Conservation (phyloP, 23 red algal genomes). For the Pyropia yezoensis region DNA sequence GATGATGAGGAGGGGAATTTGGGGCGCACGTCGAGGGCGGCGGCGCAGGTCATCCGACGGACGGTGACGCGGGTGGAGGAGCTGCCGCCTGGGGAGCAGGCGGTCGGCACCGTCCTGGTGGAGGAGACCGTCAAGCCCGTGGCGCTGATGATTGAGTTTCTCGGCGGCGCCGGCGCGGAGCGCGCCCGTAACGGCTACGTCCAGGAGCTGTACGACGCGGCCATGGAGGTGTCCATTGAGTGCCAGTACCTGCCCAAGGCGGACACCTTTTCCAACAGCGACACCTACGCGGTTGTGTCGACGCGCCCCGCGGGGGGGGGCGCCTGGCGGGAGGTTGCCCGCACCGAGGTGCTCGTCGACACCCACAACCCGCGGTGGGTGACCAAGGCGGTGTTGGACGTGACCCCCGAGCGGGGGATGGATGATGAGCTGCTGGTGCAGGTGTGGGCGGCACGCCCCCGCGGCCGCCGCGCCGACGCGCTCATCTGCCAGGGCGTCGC, state of each 20-base stretch:
- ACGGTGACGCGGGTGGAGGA: constrained; percentile 61
- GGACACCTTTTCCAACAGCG: constrained; percentile 58
- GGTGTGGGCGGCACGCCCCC: constrained; percentile 4
- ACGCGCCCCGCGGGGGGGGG: constrained; percentile 43
- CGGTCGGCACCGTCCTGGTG: constrained; percentile 62
- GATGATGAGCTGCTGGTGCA: constrained; percentile 63
- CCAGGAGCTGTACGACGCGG: constrained; percentile 33
- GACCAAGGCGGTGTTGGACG: constrained; percentile 38
- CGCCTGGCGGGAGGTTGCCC: constrained; percentile 30
- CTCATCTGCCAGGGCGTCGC: constrained; percentile 37
- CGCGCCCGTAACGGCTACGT: constrained; percentile 26
- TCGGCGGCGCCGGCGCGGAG: constrained; percentile 32
- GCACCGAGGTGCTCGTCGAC: constrained; percentile 45
- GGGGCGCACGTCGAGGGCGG: constrained; percentile 29
- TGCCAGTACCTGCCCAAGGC: constrained; percentile 70
- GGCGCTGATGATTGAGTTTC: constrained; percentile 64
- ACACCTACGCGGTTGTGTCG: constrained; percentile 39
- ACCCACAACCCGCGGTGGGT: constrained; percentile 60
- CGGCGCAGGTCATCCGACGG: constrained; percentile 48
- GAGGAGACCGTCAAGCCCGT: constrained; percentile 68
- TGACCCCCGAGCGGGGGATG: constrained; percentile 51
- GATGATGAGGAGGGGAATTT: constrained; percentile 63
- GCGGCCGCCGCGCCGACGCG: constrained; percentile 14
- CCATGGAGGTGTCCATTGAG: constrained; percentile 54
- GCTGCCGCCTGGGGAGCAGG: constrained; percentile 17